Evolutionary conservation across 352 stramenopile species (phyloP).

Genomic region (Globisporangium mamillatum): DNA sequence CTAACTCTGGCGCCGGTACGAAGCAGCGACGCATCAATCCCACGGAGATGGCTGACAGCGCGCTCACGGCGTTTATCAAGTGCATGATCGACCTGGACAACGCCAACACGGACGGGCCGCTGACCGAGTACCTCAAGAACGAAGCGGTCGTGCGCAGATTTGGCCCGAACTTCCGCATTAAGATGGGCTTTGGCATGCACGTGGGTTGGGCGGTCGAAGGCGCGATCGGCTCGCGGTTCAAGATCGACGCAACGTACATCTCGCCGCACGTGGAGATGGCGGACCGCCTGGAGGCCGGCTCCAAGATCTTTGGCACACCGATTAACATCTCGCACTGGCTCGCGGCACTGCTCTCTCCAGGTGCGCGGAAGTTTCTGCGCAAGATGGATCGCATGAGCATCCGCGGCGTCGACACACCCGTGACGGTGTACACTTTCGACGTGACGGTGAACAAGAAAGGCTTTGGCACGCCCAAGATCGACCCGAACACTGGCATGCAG

Average conservation of each 20-base stretch:
- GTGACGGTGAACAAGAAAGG: constrained; percentile 77
- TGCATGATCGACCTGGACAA: constrained; percentile 89
- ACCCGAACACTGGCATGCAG: constrained; percentile 56
- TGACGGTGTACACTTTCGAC: constrained; percentile 88
- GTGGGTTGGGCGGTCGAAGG: constrained; percentile 96
- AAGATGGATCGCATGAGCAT: constrained; percentile 88
- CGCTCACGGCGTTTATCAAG: constrained; percentile 95
- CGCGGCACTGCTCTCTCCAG: constrained; percentile 60
- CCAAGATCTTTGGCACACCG: constrained; percentile 89
- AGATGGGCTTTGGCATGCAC: constrained; percentile 96
- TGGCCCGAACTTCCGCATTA: constrained; percentile 71
- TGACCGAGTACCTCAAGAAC: constrained; percentile 70
- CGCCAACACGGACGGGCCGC: constrained; percentile 66
- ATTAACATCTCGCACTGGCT: constrained; percentile 88
- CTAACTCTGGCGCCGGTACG: constrained; percentile 56
- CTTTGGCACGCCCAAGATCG: constrained; percentile 71
- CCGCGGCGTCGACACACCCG: constrained; percentile 69
- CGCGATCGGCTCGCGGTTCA: constrained; percentile 93
- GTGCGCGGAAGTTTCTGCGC: constrained; percentile 67
- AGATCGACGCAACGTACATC: constrained; percentile 98
- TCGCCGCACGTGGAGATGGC: constrained; percentile 93
- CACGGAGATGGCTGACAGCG: constrained; percentile 91
- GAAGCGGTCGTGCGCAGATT: constrained; percentile 84
- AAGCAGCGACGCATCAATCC: constrained; percentile 73
- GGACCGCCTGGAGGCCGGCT: constrained; percentile 92